These are phyloP conservation scores for barrel medic (Medicago truncatula) DNA, from an alignment of 306 rosid species.

Conservation along the genomic window MtrunA17r5.0-ANR NC_053045.1:46962501-46963000, in stretches of 20 bases:
- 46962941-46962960: constrained; percentile 27
- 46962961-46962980: background rate
- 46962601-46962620: constrained; percentile 84
- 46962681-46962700: constrained; percentile 57
- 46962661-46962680: constrained; percentile 91
- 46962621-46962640: constrained; percentile 88
- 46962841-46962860: too few species aligned
- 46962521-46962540: constrained; percentile 87
- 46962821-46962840: background rate
- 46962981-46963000: too few species aligned
- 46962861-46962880: background rate
- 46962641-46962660: constrained; percentile 82
- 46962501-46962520: constrained; percentile 77
- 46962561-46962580: constrained; percentile 86
- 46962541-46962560: constrained; percentile 86
- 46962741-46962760: constrained; percentile 75
- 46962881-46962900: background rate
- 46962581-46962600: constrained; percentile 88
- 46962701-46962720: constrained; percentile 77
- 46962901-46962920: constrained; percentile 41
- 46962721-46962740: constrained; percentile 88
- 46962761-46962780: constrained; percentile 37
- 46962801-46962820: background rate
- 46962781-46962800: constrained; percentile 20
- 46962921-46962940: constrained; percentile 49